These are phyloP conservation scores for Agaricus blazei DNA, from an alignment of 768 basidiomycete species.

Conservation along the genomic window DNA sequence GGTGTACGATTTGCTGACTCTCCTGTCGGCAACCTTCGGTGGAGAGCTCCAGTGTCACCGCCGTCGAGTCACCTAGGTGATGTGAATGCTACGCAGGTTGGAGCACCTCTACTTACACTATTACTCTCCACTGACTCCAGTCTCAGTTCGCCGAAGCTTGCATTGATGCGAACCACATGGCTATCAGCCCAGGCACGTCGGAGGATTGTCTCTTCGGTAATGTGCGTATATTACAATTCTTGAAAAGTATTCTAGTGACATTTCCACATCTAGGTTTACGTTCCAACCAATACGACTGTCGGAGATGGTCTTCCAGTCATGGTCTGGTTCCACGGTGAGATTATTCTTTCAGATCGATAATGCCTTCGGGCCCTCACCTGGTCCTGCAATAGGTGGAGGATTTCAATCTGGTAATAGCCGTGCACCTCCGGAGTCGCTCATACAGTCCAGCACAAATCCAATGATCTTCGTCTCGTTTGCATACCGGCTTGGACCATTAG, in stretches of 20 bases:
- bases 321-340: constrained; percentile 37
- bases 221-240: constrained; percentile 15
- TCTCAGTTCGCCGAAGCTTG: constrained; percentile 30
- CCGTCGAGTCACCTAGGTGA: constrained; percentile 30
- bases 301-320: constrained; percentile 28
- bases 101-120: not conserved
- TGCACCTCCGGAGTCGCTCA: constrained; percentile 25
- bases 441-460: constrained; percentile 24
- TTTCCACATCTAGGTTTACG: constrained; percentile 23
- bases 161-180: constrained; percentile 25
- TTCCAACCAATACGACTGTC: constrained; percentile 22
- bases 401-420: constrained; percentile 32
- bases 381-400: constrained; percentile 29
- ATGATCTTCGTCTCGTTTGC: constrained; percentile 37
- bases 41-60: constrained; percentile 33
- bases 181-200: constrained; percentile 23
- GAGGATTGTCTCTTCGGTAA: constrained; percentile 43
- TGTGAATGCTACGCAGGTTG: constrained; percentile 31
- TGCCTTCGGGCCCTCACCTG: not conserved
- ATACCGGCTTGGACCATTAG: constrained; percentile 37
- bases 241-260: not conserved
- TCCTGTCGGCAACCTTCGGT: constrained; percentile 35
- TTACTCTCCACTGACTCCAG: not conserved
- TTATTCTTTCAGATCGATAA: not conserved
- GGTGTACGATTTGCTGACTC: constrained; percentile 41